A percentile compares a stretch with the other conserved stretches of the same genome.
Conservation (phyloP, 352 stramenopile species). For the Phytophthora pini region DNA sequence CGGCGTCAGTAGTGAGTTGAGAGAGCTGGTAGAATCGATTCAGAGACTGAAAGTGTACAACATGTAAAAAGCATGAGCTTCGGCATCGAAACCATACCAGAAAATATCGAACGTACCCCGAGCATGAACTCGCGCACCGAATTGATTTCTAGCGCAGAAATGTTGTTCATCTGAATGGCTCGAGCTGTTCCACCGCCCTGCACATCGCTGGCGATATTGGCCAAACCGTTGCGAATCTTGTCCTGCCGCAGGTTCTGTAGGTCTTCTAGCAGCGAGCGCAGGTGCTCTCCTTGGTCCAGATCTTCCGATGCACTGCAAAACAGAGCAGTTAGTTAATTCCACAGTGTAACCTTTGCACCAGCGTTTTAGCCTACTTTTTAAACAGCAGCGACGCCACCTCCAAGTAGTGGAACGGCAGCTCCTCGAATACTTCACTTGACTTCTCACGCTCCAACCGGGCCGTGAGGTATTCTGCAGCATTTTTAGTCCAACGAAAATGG, state of each 20-base stretch:
- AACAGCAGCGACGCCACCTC: slow-evolving; percentile 86
- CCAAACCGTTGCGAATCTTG: slow-evolving; percentile 90
- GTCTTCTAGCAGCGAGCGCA: slow-evolving; percentile 86
- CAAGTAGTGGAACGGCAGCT: slow-evolving; percentile 89
- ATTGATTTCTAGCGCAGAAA: slow-evolving; percentile 87
- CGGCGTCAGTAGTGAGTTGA: slow-evolving; percentile 54
- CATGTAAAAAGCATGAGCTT: not conserved
- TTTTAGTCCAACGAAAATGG: slow-evolving; percentile 7
- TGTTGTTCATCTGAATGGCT: slow-evolving; percentile 91
- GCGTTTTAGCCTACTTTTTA: slow-evolving; percentile 61
- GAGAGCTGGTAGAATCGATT: slow-evolving; percentile 82
- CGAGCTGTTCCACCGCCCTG: slow-evolving; percentile 75
- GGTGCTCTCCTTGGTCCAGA: slow-evolving; percentile 82
- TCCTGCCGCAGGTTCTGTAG: slow-evolving; percentile 90
- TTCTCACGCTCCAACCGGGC: slow-evolving; percentile 73
- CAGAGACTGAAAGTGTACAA: slow-evolving; percentile 51
- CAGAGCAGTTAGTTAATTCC: not conserved
- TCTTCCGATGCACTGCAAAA: slow-evolving; percentile 77
- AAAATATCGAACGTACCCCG: slow-evolving; percentile 45
- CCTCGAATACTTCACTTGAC: slow-evolving; percentile 73
- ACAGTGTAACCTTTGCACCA: too few relatives aligned
- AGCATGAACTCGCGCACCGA: slow-evolving; percentile 90
- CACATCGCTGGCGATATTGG: slow-evolving; percentile 80
- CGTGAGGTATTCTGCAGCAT: slow-evolving; percentile 61
- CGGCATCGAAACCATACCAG: not conserved